Evolutionary conservation across 495 filamentous ascomycete genomes (phyloP), one percentile per base, ranked within the genome.

Genomic region (Chaetomium fimeti): DNA sequence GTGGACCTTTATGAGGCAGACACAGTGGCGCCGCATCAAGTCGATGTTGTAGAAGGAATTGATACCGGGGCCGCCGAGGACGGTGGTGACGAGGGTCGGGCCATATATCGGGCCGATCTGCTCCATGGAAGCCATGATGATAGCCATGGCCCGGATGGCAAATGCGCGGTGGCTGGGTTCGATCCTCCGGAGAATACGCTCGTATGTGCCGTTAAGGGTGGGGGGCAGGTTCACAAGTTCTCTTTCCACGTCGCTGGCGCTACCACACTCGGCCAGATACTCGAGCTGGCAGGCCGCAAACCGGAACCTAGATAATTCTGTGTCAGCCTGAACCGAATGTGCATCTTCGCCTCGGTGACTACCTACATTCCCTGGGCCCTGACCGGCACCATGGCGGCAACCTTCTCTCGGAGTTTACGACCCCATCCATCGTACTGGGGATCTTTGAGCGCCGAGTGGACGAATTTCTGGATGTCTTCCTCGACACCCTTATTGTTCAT

Each of bases 261-360:
- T 61, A 27, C 16, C 29, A 5, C 38, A 67, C 32, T 28, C 71
- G 71, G 32, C 73, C 8, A 83, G 53, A 1, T 73, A 69, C 54
- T 81, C 75, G 9, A 83, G 65, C 62, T 82, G 79, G 61, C 78
- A 80, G 7, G 74, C 72, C 5, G 76, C 76, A 75, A 77, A 82
- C 16, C 77, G 77, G 57, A 81, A 69, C 20, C 45, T 49, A 8
- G 48, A 48, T 65, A 32, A 2, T 4, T 7, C 12, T 11, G 16
- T 9, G 57, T 47, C 42, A 60, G 45, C 18, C 8, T 29, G 4
- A 29, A 6, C 8, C 40, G 2, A 78, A 16, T 2, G 5, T 16
- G 24, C n/a, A 28, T 20, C 13, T 29, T 53, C 1, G n/a, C n/a
- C n/a, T n/a, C n/a, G n/a, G n/a, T n/a, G 18, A 16, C 8, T 18